Evolutionary conservation across 2,329 filamentous ascomycete species (phyloP).

Genomic region (Ampelomyces quisqualis): DNA sequence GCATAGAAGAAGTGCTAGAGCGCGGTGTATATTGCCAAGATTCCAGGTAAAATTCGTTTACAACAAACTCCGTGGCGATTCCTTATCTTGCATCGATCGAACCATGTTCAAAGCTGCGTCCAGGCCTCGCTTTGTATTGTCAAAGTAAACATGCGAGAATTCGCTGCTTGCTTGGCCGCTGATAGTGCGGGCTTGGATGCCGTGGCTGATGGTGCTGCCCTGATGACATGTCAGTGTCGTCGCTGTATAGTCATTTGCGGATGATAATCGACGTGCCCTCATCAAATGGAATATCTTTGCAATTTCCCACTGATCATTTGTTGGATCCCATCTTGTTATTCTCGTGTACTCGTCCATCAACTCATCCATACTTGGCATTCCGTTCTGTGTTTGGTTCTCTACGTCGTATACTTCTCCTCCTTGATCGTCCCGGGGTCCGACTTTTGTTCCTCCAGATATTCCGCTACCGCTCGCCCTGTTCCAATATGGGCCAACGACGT

Average conservation of each 20-base stretch:
- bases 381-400: conserved; percentile 53
- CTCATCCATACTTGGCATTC: conserved; percentile 62
- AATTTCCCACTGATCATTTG: conserved; percentile 36
- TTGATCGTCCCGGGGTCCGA: conserved; percentile 34
- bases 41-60: too few relatives aligned
- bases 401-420: conserved; percentile 41
- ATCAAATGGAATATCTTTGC: conserved; percentile 41
- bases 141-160: conserved; percentile 40
- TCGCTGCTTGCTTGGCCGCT: conserved; percentile 42
- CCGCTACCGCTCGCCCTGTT: conserved; percentile 38
- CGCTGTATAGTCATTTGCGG: neutral
- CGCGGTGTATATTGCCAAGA: too few relatives aligned
- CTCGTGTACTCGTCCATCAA: conserved; percentile 65
- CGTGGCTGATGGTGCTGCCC: conserved; percentile 40
- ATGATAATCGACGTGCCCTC: conserved; percentile 27
- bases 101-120: conserved; percentile 34
- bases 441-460: conserved; percentile 40
- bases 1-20: too few relatives aligned
- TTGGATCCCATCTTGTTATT: conserved; percentile 70
- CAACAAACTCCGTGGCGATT: conserved; percentile 18
- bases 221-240: conserved; percentile 9
- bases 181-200: conserved; percentile 40
- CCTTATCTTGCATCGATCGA: conserved; percentile 28
- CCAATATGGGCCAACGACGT: conserved; percentile 61
- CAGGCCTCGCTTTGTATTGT: conserved; percentile 36